Percentiles rank a stretch among this genome's conserved stretches.
Conservation (phyloP, 805 yeast genomes). For the Yarrowia deformans region DNA sequence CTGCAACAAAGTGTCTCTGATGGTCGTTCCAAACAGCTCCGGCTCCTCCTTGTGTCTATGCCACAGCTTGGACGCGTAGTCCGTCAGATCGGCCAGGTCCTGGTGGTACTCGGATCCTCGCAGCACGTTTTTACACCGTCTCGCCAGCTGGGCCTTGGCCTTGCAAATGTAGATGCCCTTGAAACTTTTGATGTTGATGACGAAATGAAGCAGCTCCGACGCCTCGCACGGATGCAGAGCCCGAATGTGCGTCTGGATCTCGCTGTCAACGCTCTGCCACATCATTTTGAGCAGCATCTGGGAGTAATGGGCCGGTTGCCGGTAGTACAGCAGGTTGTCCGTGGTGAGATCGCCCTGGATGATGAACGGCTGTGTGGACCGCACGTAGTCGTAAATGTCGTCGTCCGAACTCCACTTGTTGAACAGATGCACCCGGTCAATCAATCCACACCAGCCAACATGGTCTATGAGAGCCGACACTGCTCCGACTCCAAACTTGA, state of each 20-base stretch:
- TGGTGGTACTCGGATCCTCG: slow-evolving; percentile 28
- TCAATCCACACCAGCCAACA: slow-evolving; percentile 28
- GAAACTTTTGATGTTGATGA: slow-evolving; percentile 28
- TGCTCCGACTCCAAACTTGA: slow-evolving; percentile 34
- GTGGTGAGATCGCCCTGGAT: slow-evolving; percentile 33
- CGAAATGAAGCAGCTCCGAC: slow-evolving; percentile 31
- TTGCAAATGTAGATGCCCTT: slow-evolving; percentile 35
- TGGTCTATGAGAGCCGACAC: slow-evolving; percentile 25
- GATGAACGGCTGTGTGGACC: slow-evolving; percentile 23
- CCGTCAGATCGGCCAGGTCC: slow-evolving; percentile 19
- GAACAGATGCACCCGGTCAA: slow-evolving; percentile 29
- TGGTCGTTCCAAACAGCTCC: neutral
- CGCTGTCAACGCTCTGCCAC: slow-evolving; percentile 26
- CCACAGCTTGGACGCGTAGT: slow-evolving; percentile 31
- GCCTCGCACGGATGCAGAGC: slow-evolving; percentile 21
- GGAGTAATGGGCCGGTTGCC: slow-evolving; percentile 29
- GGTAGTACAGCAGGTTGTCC: slow-evolving; percentile 8
- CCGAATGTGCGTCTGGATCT: slow-evolving; percentile 34
- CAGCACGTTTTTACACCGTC: slow-evolving; percentile 26
- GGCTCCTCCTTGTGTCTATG: slow-evolving; percentile 20
- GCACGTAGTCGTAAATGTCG: slow-evolving; percentile 28
- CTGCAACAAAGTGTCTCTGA: neutral
- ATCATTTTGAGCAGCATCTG: slow-evolving; percentile 33
- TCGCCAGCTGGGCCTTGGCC: slow-evolving; percentile 25
- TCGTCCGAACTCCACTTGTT: slow-evolving; percentile 37